Base-by-base conservation (phyloP, 371 early-diverging fungal genomes). In the Basidiobolus meristosporus region DNA sequence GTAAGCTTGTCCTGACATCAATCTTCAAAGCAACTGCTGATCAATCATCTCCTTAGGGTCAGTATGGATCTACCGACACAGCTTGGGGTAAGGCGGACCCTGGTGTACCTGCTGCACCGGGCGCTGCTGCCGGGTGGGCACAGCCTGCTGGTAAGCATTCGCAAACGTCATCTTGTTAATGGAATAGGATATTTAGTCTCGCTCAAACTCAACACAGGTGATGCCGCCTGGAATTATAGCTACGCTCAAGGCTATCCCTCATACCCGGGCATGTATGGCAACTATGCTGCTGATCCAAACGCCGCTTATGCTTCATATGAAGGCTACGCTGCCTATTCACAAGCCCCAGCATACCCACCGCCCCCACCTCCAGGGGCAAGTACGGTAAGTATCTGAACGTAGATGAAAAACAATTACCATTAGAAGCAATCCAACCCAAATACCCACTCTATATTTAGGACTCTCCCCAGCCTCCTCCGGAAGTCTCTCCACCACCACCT, bases 31-130 rank as follows among this genome's bases (percentile, higher is more conserved):
- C 21, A n/a, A 23, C n/a, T 42, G 19, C n/a, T 40, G 17, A 36
- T 31, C 9, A 6, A 31, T 16, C 4, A 30, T 35, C 16, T 9
- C 41, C 7, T 20, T 32, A 51, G 49, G 41, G 52, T 32, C 45
- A 50, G 35, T 56, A 56, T 41, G 60, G 60, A 2, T 54, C 60
- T 19, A 38, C 54, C 18, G 34, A 44, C 21, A 40, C 39, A 31
- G 36, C 48, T 21, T 38, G 53, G 7, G 44, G 37, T 36, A 47
- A 52, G 10, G 53, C 53, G 37, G 51, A 47, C 11, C 37, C 45
- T 20, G 48, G 51, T 2, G 43, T 51, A 18, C 43, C 53, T 28
- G 47, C 53, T 28, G 46, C 56, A 11, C 31, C 44, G 31, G 40
- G 30, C 15, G 36, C 48, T 20, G 35, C 47, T 15, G 41, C 41